Conservation (phyloP, 139 green algal species). For the Micromonas commoda region DNA sequence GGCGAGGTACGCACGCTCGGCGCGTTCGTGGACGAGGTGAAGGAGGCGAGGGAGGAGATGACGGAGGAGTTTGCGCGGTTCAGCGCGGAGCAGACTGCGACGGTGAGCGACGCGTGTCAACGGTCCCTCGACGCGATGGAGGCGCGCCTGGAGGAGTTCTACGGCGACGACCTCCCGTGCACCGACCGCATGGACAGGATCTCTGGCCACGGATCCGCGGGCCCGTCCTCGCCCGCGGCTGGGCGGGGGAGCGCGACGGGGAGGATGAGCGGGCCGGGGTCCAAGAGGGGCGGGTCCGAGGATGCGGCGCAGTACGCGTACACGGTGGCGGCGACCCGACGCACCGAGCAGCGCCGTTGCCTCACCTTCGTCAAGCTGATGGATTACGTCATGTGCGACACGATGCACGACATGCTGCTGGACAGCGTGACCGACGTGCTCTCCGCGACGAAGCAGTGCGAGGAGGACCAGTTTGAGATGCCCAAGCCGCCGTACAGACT, state of each 20-base stretch:
- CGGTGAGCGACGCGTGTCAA: slow-evolving; percentile 11
- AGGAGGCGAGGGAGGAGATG: not conserved
- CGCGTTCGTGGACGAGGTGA: slow-evolving; percentile 12
- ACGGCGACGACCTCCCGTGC: not conserved
- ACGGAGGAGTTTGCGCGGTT: not conserved
- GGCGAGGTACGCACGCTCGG: slow-evolving; percentile 31
- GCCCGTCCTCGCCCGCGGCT: not conserved
- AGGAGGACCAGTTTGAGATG: not conserved
- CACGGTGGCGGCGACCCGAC: slow-evolving; percentile 29
- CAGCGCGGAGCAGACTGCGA: slow-evolving; percentile 1
- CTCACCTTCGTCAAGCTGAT: slow-evolving; percentile 35
- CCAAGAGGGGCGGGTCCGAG: too few relatives aligned
- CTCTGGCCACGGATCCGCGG: not conserved
- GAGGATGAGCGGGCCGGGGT: too few relatives aligned
- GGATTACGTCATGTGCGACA: slow-evolving; percentile 39
- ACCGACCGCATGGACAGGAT: not conserved
- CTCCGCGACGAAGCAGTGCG: not conserved
- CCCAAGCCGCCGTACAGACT: not conserved
- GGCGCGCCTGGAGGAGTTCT: slow-evolving; percentile 18
- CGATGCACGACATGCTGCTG: slow-evolving; percentile 36
- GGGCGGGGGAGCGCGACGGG: too few relatives aligned
- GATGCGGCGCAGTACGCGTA: slow-evolving; percentile 26
- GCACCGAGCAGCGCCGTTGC: slow-evolving; percentile 32
- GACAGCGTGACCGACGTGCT: slow-evolving; percentile 40
- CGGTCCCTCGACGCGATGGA: slow-evolving; percentile 18